Evolutionary conservation across 2,329 filamentous ascomycete species (phyloP).

Genomic region (Penicillium olsonii): DNA sequence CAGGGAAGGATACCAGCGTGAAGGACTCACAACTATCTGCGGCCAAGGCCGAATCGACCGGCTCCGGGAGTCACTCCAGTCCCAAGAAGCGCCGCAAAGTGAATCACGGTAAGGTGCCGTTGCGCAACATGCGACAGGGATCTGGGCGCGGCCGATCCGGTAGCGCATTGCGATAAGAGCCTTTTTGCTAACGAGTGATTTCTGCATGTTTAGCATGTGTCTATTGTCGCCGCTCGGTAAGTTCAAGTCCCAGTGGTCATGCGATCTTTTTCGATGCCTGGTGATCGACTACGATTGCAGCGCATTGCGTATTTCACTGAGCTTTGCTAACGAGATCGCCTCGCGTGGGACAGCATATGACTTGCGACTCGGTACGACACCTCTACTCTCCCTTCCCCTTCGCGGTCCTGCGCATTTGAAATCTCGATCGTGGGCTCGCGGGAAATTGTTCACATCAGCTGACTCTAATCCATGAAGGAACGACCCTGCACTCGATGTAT

Average conservation of each 20-base stretch:
- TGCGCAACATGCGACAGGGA: conserved; percentile 30
- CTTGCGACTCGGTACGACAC: conserved; percentile 77
- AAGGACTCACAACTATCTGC: conserved; percentile 32
- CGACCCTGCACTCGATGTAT: conserved; percentile 96
- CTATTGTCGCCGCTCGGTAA: conserved; percentile 88
- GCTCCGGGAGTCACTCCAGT: conserved; percentile 48
- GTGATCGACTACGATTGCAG: conserved; percentile 1
- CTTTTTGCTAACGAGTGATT: conserved; percentile 26
- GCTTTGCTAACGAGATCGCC: conserved; percentile 50
- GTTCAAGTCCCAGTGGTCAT: conserved; percentile 40
- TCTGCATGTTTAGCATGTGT: conserved; percentile 68
- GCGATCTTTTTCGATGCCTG: conserved; percentile 24
- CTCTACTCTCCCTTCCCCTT: conserved; percentile 12
- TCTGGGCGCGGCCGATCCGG: conserved; percentile 15
- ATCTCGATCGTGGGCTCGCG: conserved; percentile 19
- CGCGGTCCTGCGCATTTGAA: conserved; percentile 24
- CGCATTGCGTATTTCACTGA: conserved; percentile 13
- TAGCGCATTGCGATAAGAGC: conserved; percentile 18
- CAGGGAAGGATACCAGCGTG: conserved; percentile 32
- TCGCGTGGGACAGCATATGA: conserved; percentile 73
- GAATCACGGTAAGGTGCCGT: conserved; percentile 71
- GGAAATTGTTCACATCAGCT: conserved; percentile 16
- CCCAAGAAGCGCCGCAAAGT: conserved; percentile 86
- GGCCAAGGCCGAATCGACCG: conserved; percentile 36
- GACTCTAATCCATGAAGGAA: conserved; percentile 60